These are phyloP conservation scores for Colletotrichum sp. DNA, from an alignment of 2,329 filamentous ascomycete species.

Conservation along the genomic window DNA sequence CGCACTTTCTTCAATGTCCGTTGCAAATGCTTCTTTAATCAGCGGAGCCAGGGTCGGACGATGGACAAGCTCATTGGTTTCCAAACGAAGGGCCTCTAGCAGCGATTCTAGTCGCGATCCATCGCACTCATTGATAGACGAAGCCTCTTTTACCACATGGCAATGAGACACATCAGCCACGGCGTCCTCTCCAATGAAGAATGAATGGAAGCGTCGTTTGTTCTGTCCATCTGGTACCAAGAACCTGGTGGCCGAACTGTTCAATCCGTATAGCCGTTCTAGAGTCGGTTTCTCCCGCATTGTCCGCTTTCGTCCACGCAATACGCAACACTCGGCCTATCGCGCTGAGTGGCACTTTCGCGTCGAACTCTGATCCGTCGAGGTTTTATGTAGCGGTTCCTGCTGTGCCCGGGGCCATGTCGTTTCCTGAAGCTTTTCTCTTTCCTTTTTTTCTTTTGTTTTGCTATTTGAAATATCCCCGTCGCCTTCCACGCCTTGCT, in stretches of 20 bases:
- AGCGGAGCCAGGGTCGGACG: not conserved
- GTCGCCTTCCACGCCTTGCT: not conserved
- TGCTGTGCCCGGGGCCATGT: not conserved
- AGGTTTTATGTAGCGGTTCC: not conserved
- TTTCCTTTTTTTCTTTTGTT: not conserved
- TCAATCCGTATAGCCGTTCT: not conserved
- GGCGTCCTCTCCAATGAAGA: not conserved
- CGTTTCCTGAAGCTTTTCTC: not conserved
- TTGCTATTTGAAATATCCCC: not conserved
- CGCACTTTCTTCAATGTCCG: not conserved
- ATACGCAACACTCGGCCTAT: not conserved
- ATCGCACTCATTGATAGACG: not conserved
- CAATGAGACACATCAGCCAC: not conserved
- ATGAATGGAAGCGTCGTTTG: not conserved
- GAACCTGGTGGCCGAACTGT: not conserved
- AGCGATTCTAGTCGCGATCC: not conserved
- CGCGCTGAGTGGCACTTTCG: not conserved
- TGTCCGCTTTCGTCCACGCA: not conserved
- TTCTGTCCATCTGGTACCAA: not conserved
- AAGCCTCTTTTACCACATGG: not conserved
- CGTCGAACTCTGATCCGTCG: not conserved
- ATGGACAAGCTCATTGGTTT: not conserved
- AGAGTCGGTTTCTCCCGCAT: not conserved
- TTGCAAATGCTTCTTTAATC: not conserved
- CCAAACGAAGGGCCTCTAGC: not conserved